Evolutionary conservation across 1,284 basidiomycete species (phyloP), one percentile per base, ranked within the genome.

Genomic region (Leccinum angustisporum): DNA sequence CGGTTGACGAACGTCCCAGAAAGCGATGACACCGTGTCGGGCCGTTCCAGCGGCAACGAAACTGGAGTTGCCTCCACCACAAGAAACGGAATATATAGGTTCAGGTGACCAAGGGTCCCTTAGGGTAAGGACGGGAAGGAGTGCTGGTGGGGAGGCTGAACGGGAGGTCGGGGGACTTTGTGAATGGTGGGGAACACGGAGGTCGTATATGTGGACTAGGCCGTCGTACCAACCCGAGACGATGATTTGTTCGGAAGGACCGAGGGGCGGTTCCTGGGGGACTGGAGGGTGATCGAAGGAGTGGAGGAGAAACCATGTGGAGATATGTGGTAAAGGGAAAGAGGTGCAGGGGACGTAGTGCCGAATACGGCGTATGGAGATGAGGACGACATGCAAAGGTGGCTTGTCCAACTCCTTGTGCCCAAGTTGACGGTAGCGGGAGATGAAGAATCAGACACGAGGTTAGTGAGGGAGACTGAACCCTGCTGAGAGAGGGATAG

Each of bases 211-310:
- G 51, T 82, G 81, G 33, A 91, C 86, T 56, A 79, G 71, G 7
- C 90, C 87, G 68, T 92, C 89, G 72, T 85, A 91, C 90, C 91
- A 92, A 2, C 90, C 90, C 2, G 87, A 86, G 43, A 91, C 80
- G n/a, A 92, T 61, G 25, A 90, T 81, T 68, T 90, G 80, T n/a
- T 88, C 84, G 5, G 88, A 88, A 1, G 82, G 74, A 10, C 88
- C 88, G 80, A 86, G 86, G 1, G 85, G 83, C 18, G 85, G 69
- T 63, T 50, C 63, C 69, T 56, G 61, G 65, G 63, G 21, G 79
- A 78, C 59, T 78, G 78, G 58, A 89, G 79, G 63, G 80, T 71
- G 57, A 81, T 76, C 27, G 78, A 78, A 1, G 90, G 85, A 1
- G 64, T 70, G 21, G 72, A 58, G 7, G 80, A 79, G 30, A 88